Evolutionary conservation across 495 filamentous ascomycete genomes (phyloP).

Genomic region (Penicillium malachiteum): DNA sequence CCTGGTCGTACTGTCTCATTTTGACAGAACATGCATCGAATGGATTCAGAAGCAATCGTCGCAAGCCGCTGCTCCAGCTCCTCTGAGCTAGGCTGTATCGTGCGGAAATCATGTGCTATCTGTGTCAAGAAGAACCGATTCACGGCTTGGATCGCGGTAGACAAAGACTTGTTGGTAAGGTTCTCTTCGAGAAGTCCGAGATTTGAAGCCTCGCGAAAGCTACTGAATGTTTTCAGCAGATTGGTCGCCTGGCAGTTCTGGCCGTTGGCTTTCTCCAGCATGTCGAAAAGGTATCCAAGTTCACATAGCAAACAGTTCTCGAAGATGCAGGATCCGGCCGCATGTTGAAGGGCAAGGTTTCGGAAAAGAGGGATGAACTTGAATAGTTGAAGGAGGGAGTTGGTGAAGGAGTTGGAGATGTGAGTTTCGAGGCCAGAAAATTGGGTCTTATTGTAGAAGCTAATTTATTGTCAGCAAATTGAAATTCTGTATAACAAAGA

Average conservation of each 20-base stretch:
- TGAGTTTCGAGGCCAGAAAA: conserved; percentile 95
- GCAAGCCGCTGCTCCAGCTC: conserved; percentile 59
- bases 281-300: conserved; percentile 93
- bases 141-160: conserved; percentile 71
- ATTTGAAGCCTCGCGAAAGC: conserved; percentile 67
- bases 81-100: conserved; percentile 54
- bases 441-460: conserved; percentile 86
- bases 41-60: conserved; percentile 56
- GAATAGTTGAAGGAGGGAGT: conserved; percentile 86
- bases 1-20: conserved; percentile 71
- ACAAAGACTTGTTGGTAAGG: conserved; percentile 62
- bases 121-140: conserved; percentile 75
- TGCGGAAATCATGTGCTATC: conserved; percentile 67
- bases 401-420: conserved; percentile 93
- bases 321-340: conserved; percentile 74
- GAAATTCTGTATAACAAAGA: background rate
- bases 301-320: conserved; percentile 91
- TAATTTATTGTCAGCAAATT: conserved; percentile 31
- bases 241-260: conserved; percentile 98
- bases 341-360: conserved; percentile 88
- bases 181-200: conserved; percentile 83
- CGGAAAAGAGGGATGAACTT: conserved; percentile 85
- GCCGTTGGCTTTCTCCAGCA: conserved; percentile 93
- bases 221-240: conserved; percentile 82
- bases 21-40: conserved; percentile 78